Evolutionary conservation across 2,329 filamentous ascomycete species (phyloP).

Genomic region (Penicillium concentricum): DNA sequence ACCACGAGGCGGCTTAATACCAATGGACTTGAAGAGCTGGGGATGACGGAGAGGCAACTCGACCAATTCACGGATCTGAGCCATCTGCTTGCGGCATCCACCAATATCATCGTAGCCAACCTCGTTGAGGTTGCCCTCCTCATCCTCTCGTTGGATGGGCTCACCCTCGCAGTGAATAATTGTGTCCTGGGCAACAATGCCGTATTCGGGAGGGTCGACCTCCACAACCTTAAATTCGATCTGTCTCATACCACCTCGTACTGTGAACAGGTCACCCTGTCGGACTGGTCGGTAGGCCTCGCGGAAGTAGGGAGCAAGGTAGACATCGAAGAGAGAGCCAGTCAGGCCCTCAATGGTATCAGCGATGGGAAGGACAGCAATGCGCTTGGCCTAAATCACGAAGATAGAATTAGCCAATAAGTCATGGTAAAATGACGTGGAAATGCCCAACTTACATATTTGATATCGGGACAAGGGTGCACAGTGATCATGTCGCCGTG

Average conservation of each 20-base stretch:
- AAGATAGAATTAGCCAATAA: slow-evolving; percentile 22
- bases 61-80: slow-evolving; percentile 97
- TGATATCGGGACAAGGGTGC: slow-evolving; percentile 97
- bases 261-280: slow-evolving; percentile 96
- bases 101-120: slow-evolving; percentile 99
- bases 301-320: slow-evolving; percentile 98
- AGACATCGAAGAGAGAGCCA: slow-evolving; percentile 96
- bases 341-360: slow-evolving; percentile 98
- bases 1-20: slow-evolving; percentile 98
- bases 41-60: slow-evolving; percentile 95
- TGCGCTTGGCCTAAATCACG: slow-evolving; percentile 82
- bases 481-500: slow-evolving; percentile 97
- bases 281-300: slow-evolving; percentile 97
- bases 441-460: slow-evolving; percentile 75
- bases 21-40: slow-evolving; percentile 99
- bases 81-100: slow-evolving; percentile 99
- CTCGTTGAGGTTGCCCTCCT: slow-evolving; percentile 98
- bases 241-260: slow-evolving; percentile 96
- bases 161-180: slow-evolving; percentile 99
- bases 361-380: slow-evolving; percentile 95
- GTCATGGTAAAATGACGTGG: not conserved
- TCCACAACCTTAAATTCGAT: slow-evolving; percentile 99
- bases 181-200: slow-evolving; percentile 97
- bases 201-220: slow-evolving; percentile 96
- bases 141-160: slow-evolving; percentile 94